These are phyloP conservation scores for Cerrena zonata DNA, from an alignment of 1,284 basidiomycete species.

Conservation along the genomic window DNA sequence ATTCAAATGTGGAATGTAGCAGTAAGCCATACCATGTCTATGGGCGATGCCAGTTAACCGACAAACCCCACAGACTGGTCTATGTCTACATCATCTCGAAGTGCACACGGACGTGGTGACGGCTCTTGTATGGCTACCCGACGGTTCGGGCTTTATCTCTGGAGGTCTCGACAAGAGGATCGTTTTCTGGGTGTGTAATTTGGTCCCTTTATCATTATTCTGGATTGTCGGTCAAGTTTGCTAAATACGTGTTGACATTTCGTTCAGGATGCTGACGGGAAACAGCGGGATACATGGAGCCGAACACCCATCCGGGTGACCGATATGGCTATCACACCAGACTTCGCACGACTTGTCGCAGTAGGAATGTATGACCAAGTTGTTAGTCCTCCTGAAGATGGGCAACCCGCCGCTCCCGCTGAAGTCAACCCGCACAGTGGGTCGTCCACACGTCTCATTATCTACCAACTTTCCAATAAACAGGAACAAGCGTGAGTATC, in stretches of 20 bases:
- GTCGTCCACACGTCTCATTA: slow-evolving; percentile 61
- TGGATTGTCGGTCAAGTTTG: background rate
- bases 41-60: background rate
- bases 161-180: slow-evolving; percentile 86
- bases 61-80: slow-evolving; percentile 54
- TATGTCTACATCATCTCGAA: slow-evolving; percentile 57
- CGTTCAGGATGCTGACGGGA: slow-evolving; percentile 68
- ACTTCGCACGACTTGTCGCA: slow-evolving; percentile 77
- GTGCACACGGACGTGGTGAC: slow-evolving; percentile 82
- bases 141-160: slow-evolving; percentile 86
- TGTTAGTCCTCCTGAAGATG: slow-evolving; percentile 27
- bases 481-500: slow-evolving; percentile 56
- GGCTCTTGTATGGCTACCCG: slow-evolving; percentile 82
- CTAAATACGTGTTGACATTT: slow-evolving; percentile 1
- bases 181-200: slow-evolving; percentile 69
- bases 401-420: slow-evolving; percentile 29
- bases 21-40: slow-evolving; percentile 38
- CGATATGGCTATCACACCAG: slow-evolving; percentile 83
- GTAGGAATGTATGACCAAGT: slow-evolving; percentile 60
- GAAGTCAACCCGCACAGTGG: slow-evolving; percentile 33
- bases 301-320: slow-evolving; percentile 80
- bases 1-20: slow-evolving; percentile 86
- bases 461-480: slow-evolving; percentile 69
- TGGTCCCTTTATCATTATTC: background rate
- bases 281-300: slow-evolving; percentile 63